These are phyloP conservation scores for Tephrocybe sp. DNA, from an alignment of 768 basidiomycete genomes.

Conservation along the genomic window DNA sequence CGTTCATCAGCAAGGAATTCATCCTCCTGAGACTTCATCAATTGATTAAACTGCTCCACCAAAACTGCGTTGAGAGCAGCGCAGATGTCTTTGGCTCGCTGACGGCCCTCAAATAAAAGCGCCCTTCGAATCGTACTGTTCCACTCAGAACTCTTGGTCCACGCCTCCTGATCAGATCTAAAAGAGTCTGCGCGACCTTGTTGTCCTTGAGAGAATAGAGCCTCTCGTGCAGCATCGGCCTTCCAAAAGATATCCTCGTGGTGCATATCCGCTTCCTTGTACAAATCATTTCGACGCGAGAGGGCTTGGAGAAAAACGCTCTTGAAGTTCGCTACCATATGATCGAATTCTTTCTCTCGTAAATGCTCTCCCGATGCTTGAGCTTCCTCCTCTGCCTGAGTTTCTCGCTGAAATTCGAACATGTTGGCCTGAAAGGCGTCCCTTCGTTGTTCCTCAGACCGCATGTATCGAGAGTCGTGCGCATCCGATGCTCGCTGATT, in stretches of 20 bases:
- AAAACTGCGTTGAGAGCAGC: not conserved
- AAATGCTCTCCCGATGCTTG: not conserved
- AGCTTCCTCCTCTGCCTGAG: not conserved
- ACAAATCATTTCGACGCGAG: not conserved
- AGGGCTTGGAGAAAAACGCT: not conserved
- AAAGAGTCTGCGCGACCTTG: not conserved
- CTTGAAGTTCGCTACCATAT: not conserved
- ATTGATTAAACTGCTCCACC: slow-evolving; percentile 1
- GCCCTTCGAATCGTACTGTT: not conserved
- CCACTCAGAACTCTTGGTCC: slow-evolving; percentile 5
- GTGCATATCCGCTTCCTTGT: not conserved
- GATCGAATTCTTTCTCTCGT: not conserved
- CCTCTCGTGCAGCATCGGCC: not conserved
- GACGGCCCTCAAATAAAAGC: not conserved
- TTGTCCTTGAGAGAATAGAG: slow-evolving; percentile 5
- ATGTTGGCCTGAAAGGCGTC: not conserved
- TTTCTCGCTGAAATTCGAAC: not conserved
- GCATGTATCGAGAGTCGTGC: not conserved
- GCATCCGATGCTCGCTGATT: not conserved
- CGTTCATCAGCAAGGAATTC: slow-evolving; percentile 2
- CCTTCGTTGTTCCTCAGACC: not conserved
- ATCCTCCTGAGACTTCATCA: not conserved
- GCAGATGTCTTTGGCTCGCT: not conserved
- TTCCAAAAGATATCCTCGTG: not conserved
- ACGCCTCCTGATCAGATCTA: not conserved